Evolutionary conservation across 495 filamentous ascomycete genomes (phyloP).

Genomic region (Tuber brumale): DNA sequence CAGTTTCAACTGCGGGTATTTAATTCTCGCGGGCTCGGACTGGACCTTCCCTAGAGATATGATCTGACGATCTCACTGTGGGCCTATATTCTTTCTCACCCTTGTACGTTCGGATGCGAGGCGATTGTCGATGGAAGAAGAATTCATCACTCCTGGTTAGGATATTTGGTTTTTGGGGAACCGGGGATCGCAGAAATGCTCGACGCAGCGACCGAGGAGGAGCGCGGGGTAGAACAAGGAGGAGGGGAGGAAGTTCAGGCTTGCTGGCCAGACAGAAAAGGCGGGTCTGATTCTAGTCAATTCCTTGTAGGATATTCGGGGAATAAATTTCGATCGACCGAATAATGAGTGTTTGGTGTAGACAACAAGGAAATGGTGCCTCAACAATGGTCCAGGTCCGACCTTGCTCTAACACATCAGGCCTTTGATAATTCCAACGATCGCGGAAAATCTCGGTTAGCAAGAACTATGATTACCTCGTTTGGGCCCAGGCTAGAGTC

Average conservation of each 20-base stretch:
- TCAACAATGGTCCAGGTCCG: not conserved
- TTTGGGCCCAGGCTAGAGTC: not conserved
- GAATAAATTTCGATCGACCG: too few species aligned
- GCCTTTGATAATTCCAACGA: not conserved
- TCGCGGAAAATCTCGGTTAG: not conserved
- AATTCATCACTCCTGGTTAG: not conserved
- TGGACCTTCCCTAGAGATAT: slow-evolving; percentile 2
- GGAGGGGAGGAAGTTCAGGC: too few species aligned
- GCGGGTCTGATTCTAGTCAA: too few species aligned
- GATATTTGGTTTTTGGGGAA: not conserved
- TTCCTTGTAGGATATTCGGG: too few species aligned
- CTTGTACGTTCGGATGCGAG: not conserved
- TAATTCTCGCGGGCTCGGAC: too few species aligned
- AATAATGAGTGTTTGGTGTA: too few species aligned
- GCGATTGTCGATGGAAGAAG: not conserved
- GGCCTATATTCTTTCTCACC: slow-evolving; percentile 15
- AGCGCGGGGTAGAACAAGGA: not conserved
- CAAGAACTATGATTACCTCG: not conserved
- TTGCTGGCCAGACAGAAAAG: too few species aligned
- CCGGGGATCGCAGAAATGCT: not conserved
- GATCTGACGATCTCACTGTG: slow-evolving; percentile 19
- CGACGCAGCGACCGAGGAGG: not conserved
- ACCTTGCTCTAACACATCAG: not conserved
- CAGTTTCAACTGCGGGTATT: not conserved
- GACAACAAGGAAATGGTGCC: not conserved